phyloP scores from a whole-genome alignment of 2,329 filamentous ascomycete species.

The Parascedosporium putredinis region DNA sequence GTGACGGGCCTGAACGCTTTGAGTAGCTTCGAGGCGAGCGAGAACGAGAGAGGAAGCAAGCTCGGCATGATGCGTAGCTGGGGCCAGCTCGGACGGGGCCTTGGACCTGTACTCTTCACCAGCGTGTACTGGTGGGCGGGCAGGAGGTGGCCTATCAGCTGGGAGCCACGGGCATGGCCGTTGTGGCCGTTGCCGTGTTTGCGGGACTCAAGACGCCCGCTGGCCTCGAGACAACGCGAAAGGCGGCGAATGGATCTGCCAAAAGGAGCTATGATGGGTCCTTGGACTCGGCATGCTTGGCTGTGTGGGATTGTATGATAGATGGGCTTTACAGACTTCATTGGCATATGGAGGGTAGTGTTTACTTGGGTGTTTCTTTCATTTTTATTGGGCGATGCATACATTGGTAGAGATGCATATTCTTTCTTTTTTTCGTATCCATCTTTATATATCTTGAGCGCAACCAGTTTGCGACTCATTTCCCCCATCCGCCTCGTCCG shows the following conservation, averaged over 20 bases:
- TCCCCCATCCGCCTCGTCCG: too few species aligned
- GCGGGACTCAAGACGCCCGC: slow-evolving; percentile 56
- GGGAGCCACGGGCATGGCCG: slow-evolving; percentile 70
- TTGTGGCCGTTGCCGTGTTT: slow-evolving; percentile 62
- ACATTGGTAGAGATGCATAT: too few species aligned
- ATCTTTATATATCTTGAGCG: too few species aligned
- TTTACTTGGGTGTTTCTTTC: not conserved
- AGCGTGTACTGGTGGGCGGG: slow-evolving; percentile 98
- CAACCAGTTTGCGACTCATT: too few species aligned
- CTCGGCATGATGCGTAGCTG: slow-evolving; percentile 69
- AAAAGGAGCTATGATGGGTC: slow-evolving; percentile 7
- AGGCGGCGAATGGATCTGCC: not conserved
- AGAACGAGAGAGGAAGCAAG: slow-evolving; percentile 73
- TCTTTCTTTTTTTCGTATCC: too few species aligned
- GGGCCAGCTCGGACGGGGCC: slow-evolving; percentile 79
- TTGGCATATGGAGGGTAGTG: too few species aligned
- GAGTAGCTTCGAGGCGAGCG: slow-evolving; percentile 77
- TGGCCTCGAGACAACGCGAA: not conserved
- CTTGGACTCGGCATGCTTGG: too few species aligned
- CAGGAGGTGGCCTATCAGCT: slow-evolving; percentile 73
- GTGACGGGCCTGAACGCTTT: slow-evolving; percentile 89
- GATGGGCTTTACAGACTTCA: not conserved
- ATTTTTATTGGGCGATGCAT: too few species aligned
- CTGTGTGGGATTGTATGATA: not conserved
- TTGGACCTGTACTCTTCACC: slow-evolving; percentile 85